Conservation (phyloP, 768 basidiomycete genomes). For the Mycena capillaripes region DNA sequence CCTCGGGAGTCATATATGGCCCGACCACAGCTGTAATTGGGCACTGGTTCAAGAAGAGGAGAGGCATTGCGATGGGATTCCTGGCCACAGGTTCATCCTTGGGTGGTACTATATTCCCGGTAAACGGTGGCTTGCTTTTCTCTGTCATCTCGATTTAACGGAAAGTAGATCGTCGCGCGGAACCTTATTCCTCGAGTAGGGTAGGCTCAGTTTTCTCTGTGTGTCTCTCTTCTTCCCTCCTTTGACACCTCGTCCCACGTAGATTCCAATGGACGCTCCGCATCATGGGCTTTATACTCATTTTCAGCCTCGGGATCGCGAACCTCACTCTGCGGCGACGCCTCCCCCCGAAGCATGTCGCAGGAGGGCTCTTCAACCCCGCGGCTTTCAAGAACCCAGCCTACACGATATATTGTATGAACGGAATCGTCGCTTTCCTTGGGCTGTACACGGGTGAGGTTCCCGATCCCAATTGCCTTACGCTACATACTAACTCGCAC, state of each 20-base stretch:
- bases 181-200: conserved; percentile 67
- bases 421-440: conserved; percentile 70
- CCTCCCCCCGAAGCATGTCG: conserved; percentile 63
- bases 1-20: conserved; percentile 63
- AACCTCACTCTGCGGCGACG: conserved; percentile 63
- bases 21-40: conserved; percentile 64
- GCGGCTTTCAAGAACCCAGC: conserved; percentile 54
- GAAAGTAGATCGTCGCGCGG: conserved; percentile 57
- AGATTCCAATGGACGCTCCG: conserved; percentile 83
- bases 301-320: conserved; percentile 61
- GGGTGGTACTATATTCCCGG: conserved; percentile 74
- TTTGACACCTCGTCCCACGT: not conserved
- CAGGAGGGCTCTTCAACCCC: conserved; percentile 68
- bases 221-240: too few relatives aligned
- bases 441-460: conserved; percentile 75
- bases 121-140: not conserved
- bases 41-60: conserved; percentile 75
- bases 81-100: conserved; percentile 69
- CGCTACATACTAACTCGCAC: conserved; percentile 39
- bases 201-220: conserved; percentile 44
- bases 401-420: conserved; percentile 71
- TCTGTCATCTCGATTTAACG: not conserved
- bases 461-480: not conserved
- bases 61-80: conserved; percentile 68
- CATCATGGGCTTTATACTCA: conserved; percentile 71